Conservation (phyloP, 257 asterid genomes). For the Anisodus acutangulus region DNA sequence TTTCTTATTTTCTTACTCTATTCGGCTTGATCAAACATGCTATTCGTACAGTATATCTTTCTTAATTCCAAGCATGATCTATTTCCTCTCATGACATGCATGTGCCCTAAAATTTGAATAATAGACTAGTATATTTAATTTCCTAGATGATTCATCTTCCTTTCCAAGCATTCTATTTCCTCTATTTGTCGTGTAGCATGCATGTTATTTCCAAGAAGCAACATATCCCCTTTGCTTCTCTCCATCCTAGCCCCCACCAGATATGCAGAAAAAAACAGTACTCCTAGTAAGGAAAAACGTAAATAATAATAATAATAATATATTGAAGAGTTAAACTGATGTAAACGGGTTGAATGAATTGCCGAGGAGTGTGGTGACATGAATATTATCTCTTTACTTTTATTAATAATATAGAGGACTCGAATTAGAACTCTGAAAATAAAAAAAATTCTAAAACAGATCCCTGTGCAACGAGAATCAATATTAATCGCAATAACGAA, state of each 20-base stretch:
- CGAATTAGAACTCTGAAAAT: background rate
- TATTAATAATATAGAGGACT: background rate
- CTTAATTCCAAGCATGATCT: background rate
- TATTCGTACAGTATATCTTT: too few species aligned
- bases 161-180: background rate
- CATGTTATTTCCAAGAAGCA: conserved; percentile 21
- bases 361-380: background rate
- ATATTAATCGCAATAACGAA: background rate
- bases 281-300: background rate
- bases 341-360: background rate
- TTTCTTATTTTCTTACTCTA: too few species aligned
- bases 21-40: background rate
- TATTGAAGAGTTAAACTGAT: background rate
- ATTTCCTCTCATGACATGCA: background rate
- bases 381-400: background rate
- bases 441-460: background rate
- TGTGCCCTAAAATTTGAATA: background rate
- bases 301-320: background rate
- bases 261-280: background rate
- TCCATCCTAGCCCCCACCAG: background rate
- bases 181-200: background rate
- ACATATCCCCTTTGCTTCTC: background rate
- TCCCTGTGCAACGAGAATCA: background rate
- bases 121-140: background rate
- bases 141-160: background rate